Base-by-base conservation (phyloP, 768 basidiomycete genomes). In the Pisolithus albus region DNA sequence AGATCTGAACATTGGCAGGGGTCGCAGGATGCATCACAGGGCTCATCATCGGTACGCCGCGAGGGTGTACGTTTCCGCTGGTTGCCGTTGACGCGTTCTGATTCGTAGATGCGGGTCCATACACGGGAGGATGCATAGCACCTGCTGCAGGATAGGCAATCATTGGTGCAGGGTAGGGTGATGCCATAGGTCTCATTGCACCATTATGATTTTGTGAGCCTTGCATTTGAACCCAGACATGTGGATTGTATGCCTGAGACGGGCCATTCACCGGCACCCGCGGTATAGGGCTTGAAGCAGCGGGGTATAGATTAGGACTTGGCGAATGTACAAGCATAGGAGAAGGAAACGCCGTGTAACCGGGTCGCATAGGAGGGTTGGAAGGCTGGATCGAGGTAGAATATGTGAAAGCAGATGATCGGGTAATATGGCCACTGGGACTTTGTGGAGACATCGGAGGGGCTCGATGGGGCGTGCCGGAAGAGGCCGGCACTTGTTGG, bases 401-500 rank as follows among this genome's bases (percentile, higher is more conserved):
- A 46, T 64, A 68, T 26, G 49, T 57, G 46, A 65, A 64, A 49
- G 43, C 56, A 19, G 56, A 60, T 51, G 59, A 65, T 21, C 67
- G 69, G 8, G 57, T 59, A 24, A 57, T 61, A 43, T 58, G 56
- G 16, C 63, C 63, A 43, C 64, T 74, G 1, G 69, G 71, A 5
- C 72, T 67, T 16, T 81, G 70, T 19, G 81, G 76, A 19, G 83
- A 79, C 47, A 80, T 68, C 2, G 80, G 69, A 24, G 63, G 56
- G 30, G 76, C 68, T 54, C 81, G 75, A 55, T 74, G 76, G 36
- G 73, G 61, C 11, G 75, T 67, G 44, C 64, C 77, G 13, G 77
- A 75, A 3, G 86, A 75, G 6, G 80, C 70, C 3, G 89, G 89
- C 24, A 92, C 90, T 67, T 84, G 84, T 62, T 92, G 90, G 70